Evolutionary conservation across 208 protist species (phyloP), one percentile per base, ranked within the genome.

Genomic region (Trypanosomatidae sp.): DNA sequence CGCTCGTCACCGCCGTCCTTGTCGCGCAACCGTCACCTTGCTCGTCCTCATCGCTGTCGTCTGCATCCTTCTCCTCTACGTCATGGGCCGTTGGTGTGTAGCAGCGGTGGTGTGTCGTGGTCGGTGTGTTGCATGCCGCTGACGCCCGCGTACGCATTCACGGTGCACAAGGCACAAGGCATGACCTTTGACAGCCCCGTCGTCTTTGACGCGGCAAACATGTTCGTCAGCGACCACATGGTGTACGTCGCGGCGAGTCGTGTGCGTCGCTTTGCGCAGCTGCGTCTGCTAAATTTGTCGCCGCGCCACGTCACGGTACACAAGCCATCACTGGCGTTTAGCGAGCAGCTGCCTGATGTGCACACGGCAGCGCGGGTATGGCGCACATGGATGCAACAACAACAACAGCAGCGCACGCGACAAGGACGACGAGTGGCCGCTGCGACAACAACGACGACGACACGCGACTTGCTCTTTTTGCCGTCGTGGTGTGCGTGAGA

Each of bases 121-220:
- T 61, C 1, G 60, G 64, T 15, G 61, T 75, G 1, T 51, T 66
- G 61, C 28, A 67, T 94, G 44, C 87, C 87, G 2, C 65, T 95
- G 20, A 71, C 55, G 0, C 87, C 76, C 0, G 87, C 80, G 0
- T 95, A 92, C 53, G 87, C 87, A 2, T 95, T 92, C 35, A 95
- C 87, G 0, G 83, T 95, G 22, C 87, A 95, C 66, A 92, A 92
- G 44, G 59, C 82, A 2, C 87, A 95, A 53, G 87, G 87, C 19
- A 27, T 95, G 15, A 92, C 82, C 1, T 62, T 95, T 21, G 49
- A 78, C 33, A 50, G 66, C 37, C 32, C 68, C 6, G 49, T 94
- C 6, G 52, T 90, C 22, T 82, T 94, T 39, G 86, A 94, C 33
- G 69, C 62, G 1, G 60, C 53, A 1, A 47, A 56, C 0, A 78